phyloP scores from a whole-genome alignment of 306 rosid genomes.

The Citrullus mucosospermus region DNA sequence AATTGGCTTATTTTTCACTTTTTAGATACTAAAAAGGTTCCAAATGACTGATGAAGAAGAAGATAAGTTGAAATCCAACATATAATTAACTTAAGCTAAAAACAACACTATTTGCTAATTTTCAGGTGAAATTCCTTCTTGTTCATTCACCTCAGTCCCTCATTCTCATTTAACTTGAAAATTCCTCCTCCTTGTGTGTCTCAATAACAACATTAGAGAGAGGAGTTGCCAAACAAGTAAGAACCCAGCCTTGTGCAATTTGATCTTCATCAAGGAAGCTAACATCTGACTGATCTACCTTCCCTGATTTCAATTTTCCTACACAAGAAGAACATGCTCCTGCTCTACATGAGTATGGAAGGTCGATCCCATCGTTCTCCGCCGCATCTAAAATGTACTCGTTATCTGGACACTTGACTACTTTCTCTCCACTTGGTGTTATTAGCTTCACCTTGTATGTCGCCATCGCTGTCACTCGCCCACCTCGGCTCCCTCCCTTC shows the following conservation, averaged over 20 bases:
- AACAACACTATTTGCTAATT: neutral
- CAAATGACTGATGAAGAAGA: neutral
- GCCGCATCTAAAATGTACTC: conserved; percentile 58
- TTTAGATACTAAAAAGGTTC: neutral
- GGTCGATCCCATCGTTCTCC: conserved; percentile 40
- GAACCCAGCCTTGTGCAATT: conserved; percentile 25
- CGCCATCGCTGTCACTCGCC: conserved; percentile 50
- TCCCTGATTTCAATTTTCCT: conserved; percentile 35
- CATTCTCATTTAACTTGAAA: neutral
- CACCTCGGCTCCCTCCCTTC: conserved; percentile 20
- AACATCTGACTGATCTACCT: conserved; percentile 44
- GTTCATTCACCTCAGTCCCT: neutral
- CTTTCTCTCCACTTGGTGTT: conserved; percentile 49
- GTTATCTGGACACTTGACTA: conserved; percentile 40
- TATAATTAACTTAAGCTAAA: neutral
- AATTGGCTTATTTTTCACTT: neutral
- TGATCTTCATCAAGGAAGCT: conserved; percentile 81
- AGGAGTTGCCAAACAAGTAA: conserved; percentile 68
- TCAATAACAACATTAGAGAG: conserved; percentile 31
- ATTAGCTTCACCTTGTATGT: conserved; percentile 37
- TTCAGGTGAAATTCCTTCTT: neutral
- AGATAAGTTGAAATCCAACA: neutral
- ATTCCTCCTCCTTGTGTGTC: conserved; percentile 81
- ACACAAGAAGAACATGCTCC: conserved; percentile 80
- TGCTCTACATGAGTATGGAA: conserved; percentile 82